A percentile compares a stretch with the other conserved stretches of the same genome.
Evolutionary conservation across 129 eudicot species (phyloP).

Genomic region (Kitagawia praeruptora): DNA sequence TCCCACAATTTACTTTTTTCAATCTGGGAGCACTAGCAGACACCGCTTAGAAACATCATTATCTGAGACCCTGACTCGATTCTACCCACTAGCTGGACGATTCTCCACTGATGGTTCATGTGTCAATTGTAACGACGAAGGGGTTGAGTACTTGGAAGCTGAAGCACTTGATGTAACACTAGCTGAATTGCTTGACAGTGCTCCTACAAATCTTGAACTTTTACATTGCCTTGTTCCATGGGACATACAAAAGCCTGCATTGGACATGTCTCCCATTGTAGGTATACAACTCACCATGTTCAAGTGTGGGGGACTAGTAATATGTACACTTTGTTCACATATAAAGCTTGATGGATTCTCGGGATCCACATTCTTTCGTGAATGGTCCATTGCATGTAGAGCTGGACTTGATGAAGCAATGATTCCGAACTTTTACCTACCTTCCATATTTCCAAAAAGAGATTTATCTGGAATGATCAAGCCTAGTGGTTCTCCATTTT

Average conservation of each 20-base stretch:
- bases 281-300: conserved; percentile 16
- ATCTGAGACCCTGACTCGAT: conserved; percentile 7
- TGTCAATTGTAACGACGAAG: conserved; percentile 24
- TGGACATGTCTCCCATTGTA: not conserved
- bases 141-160: conserved; percentile 21
- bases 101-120: not conserved
- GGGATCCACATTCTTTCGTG: not conserved
- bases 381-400: not conserved
- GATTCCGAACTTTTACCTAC: not conserved
- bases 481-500: not conserved
- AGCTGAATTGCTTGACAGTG: not conserved
- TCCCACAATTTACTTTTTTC: conserved; percentile 13
- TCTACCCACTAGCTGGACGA: conserved; percentile 30
- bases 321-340: not conserved
- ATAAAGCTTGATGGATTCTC: not conserved
- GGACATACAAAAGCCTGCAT: conserved; percentile 1
- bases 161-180: not conserved
- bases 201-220: not conserved
- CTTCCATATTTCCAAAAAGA: not conserved
- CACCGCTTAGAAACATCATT: conserved; percentile 15
- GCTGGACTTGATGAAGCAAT: not conserved
- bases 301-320: conserved; percentile 28
- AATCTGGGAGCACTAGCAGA: not conserved
- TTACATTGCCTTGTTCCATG: not conserved
- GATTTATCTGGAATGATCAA: not conserved